Evolutionary conservation across 306 rosid genomes (phyloP).

Genomic region (Lathyrus tuberosus): DNA sequence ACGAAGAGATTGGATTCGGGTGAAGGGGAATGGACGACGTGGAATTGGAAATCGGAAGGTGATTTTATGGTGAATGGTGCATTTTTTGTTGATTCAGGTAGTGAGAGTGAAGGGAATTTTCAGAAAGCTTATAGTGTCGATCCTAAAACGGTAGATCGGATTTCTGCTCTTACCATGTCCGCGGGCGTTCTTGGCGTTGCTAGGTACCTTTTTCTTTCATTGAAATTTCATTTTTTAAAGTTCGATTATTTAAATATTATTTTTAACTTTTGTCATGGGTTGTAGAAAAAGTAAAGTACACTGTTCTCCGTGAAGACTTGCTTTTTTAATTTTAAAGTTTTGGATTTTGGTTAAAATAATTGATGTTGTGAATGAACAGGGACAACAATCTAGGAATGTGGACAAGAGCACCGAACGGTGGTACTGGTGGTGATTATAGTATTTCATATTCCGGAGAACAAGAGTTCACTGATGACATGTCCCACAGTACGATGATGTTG

Average conservation of each 20-base stretch:
- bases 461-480: conserved; percentile 50
- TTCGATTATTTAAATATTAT: too few species aligned
- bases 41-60: conserved; percentile 93
- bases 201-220: conserved; percentile 42
- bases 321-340: neutral
- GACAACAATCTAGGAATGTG: conserved; percentile 55
- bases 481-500: conserved; percentile 12
- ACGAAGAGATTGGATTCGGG: conserved; percentile 70
- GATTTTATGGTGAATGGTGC: conserved; percentile 84
- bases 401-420: conserved; percentile 47
- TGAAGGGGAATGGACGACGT: conserved; percentile 62
- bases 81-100: conserved; percentile 71
- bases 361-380: conserved; percentile 39
- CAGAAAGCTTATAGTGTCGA: conserved; percentile 75
- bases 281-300: neutral
- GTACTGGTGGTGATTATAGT: conserved; percentile 24
- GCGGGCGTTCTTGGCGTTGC: conserved; percentile 86
- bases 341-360: neutral
- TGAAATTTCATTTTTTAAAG: too few species aligned
- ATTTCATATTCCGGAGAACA: conserved; percentile 38
- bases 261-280: too few species aligned
- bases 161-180: conserved; percentile 63
- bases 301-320: neutral
- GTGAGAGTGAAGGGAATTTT: conserved; percentile 48
- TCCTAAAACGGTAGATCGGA: conserved; percentile 66